These are phyloP conservation scores for Aspergillus ustus DNA, from an alignment of 2,329 filamentous ascomycete species.

Conservation along the genomic window DNA sequence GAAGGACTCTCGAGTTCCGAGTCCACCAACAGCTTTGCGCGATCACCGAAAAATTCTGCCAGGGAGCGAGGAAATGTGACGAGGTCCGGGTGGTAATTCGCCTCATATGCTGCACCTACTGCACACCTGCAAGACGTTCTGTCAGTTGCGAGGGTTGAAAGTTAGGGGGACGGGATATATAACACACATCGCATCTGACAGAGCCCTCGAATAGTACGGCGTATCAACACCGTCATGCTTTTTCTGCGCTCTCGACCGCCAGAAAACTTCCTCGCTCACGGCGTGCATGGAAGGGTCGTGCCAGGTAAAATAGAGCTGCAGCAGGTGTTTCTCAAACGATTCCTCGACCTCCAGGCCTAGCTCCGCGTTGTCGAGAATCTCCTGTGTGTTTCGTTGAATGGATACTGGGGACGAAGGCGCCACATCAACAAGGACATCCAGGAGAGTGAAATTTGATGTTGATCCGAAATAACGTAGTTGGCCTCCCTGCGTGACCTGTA, in stretches of 20 bases:
- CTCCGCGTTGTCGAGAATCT: slow-evolving; percentile 5
- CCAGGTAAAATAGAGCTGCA: slow-evolving; percentile 15
- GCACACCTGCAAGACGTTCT: slow-evolving; percentile 18
- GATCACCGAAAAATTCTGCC: slow-evolving; percentile 45
- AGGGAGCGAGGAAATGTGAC: slow-evolving; percentile 43
- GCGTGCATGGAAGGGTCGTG: slow-evolving; percentile 15
- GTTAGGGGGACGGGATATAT: neutral
- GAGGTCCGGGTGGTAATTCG: slow-evolving; percentile 49
- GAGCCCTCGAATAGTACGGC: slow-evolving; percentile 8
- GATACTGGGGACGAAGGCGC: neutral
- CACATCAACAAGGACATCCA: slow-evolving; percentile 7
- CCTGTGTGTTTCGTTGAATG: neutral
- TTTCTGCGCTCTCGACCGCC: slow-evolving; percentile 10
- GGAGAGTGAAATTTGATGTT: slow-evolving; percentile 11
- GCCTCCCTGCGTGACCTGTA: slow-evolving; percentile 12
- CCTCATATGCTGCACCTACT: slow-evolving; percentile 50
- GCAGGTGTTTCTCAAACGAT: slow-evolving; percentile 9
- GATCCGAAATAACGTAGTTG: slow-evolving; percentile 15
- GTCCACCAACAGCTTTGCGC: slow-evolving; percentile 52
- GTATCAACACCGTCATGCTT: slow-evolving; percentile 1
- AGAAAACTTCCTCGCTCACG: slow-evolving; percentile 8
- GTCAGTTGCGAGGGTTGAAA: neutral
- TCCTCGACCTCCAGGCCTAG: neutral
- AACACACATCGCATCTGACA: slow-evolving; percentile 22
- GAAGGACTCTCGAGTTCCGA: slow-evolving; percentile 54